Percentiles rank a stretch among this genome's conserved stretches.
Conservation (phyloP, 768 basidiomycete species). For the Lanmaoa pseudosensibilis region DNA sequence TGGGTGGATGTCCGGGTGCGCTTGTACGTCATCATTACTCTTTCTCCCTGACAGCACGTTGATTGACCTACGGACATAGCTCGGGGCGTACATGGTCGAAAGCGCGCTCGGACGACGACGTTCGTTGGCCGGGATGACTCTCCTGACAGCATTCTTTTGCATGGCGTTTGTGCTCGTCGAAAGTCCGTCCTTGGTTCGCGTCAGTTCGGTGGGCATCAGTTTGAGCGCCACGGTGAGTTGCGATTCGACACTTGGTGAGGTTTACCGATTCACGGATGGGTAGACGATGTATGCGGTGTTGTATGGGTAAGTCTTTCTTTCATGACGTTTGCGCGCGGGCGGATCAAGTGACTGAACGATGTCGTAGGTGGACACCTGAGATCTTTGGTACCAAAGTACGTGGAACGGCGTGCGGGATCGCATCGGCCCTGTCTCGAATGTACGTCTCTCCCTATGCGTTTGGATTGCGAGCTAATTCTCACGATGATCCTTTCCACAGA, state of each 20-base stretch:
- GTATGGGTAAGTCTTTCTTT: conserved; percentile 49
- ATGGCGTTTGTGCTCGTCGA: conserved; percentile 62
- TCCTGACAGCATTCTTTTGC: conserved; percentile 75
- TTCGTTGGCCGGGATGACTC: conserved; percentile 74
- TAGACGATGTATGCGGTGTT: conserved; percentile 87
- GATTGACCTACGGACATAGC: conserved; percentile 46
- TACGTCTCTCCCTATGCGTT: conserved; percentile 36
- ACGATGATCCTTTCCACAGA: conserved; percentile 38
- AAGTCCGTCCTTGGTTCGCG: conserved; percentile 56
- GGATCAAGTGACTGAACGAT: neutral
- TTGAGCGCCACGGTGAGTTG: conserved; percentile 59
- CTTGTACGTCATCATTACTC: no score
- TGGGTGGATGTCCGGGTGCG: conserved; percentile 84
- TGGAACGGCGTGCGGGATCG: conserved; percentile 86
- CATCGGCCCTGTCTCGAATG: conserved; percentile 84
- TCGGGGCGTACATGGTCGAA: conserved; percentile 86
- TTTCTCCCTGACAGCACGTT: no score
- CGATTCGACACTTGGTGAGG: neutral
- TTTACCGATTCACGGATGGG: neutral
- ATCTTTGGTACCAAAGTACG: conserved; percentile 84
- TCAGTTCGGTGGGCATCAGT: conserved; percentile 75
- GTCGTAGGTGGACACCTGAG: conserved; percentile 72
- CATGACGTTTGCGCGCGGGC: neutral
- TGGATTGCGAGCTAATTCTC: no score
- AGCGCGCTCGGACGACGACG: conserved; percentile 62